Evolutionary conservation across 805 yeast species (phyloP).

Genomic region (Metschnikowia chrysomelidarum): DNA sequence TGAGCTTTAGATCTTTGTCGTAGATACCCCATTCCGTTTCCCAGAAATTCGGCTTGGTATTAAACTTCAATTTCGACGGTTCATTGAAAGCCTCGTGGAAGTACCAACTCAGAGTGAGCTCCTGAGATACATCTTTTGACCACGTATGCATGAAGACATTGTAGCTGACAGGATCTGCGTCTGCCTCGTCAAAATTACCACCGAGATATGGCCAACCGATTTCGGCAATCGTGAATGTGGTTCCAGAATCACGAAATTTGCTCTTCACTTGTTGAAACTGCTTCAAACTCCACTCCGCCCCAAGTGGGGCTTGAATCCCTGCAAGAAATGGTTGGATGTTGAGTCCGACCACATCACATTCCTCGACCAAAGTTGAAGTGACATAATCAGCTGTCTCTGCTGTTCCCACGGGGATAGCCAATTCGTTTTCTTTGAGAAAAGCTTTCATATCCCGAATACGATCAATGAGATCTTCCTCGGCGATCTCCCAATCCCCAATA

Average conservation of each 20-base stretch:
- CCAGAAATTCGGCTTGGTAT: conserved; percentile 51
- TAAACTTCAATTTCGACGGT: conserved; percentile 61
- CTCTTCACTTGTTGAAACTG: conserved; percentile 42
- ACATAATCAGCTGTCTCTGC: conserved; percentile 55
- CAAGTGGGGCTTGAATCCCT: conserved; percentile 47
- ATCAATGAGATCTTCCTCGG: conserved; percentile 33
- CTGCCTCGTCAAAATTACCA: conserved; percentile 45
- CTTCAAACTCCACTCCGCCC: conserved; percentile 45
- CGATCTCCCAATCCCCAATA: conserved; percentile 50
- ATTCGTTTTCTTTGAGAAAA: conserved; percentile 31
- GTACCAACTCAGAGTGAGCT: conserved; percentile 45
- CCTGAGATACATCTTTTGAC: conserved; percentile 45
- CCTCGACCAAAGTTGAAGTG: conserved; percentile 34
- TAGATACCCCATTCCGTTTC: conserved; percentile 75
- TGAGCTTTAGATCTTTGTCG: conserved; percentile 6
- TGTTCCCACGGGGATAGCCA: conserved; percentile 56
- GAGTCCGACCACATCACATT: conserved; percentile 58
- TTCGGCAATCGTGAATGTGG: conserved; percentile 51
- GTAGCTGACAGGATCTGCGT: conserved; percentile 44
- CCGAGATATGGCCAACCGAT: conserved; percentile 75
- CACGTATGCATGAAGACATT: conserved; percentile 51
- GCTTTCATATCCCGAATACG: conserved; percentile 44
- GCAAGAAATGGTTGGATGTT: conserved; percentile 69
- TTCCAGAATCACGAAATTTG: conserved; percentile 22
- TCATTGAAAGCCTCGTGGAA: conserved; percentile 73